phyloP scores from a whole-genome alignment of 2,329 filamentous ascomycete genomes.

The Colletotrichum falcatum region DNA sequence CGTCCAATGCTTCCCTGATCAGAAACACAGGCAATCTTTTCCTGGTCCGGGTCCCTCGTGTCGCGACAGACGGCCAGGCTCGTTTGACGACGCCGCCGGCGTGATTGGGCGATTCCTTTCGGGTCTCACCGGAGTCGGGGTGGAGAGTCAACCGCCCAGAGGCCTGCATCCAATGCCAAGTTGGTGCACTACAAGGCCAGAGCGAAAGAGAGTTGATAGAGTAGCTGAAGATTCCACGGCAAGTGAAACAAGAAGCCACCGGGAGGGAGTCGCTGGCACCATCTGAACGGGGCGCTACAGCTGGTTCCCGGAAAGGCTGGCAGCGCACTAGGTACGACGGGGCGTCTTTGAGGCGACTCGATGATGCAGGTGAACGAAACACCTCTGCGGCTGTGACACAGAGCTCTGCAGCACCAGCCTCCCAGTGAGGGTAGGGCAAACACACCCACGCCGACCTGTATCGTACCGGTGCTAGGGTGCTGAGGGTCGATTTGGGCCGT shows the following conservation, averaged over 20 bases:
- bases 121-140: conserved; percentile 34
- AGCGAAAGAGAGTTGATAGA: background rate
- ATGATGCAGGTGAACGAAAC: conserved; percentile 41
- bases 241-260: conserved; percentile 37
- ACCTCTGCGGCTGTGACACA: conserved; percentile 31
- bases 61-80: conserved; percentile 4
- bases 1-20: conserved; percentile 7
- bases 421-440: conserved; percentile 15
- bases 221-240: conserved; percentile 35
- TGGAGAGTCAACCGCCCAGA: conserved; percentile 14
- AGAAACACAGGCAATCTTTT: conserved; percentile 2
- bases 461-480: conserved; percentile 33
- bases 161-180: conserved; percentile 2
- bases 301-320: conserved; percentile 40
- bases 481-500: conserved; percentile 20
- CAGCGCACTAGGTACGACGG: conserved; percentile 12
- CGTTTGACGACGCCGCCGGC: conserved; percentile 15
- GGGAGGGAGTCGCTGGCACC: conserved; percentile 29
- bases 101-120: conserved; percentile 7
- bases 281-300: conserved; percentile 38
- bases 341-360: conserved; percentile 37
- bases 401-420: conserved; percentile 34
- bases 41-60: background rate
- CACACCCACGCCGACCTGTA: conserved; percentile 34
- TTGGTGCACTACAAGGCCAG: background rate